Conservation (phyloP, 495 filamentous ascomycete species). For the Evernia prunastri region DNA sequence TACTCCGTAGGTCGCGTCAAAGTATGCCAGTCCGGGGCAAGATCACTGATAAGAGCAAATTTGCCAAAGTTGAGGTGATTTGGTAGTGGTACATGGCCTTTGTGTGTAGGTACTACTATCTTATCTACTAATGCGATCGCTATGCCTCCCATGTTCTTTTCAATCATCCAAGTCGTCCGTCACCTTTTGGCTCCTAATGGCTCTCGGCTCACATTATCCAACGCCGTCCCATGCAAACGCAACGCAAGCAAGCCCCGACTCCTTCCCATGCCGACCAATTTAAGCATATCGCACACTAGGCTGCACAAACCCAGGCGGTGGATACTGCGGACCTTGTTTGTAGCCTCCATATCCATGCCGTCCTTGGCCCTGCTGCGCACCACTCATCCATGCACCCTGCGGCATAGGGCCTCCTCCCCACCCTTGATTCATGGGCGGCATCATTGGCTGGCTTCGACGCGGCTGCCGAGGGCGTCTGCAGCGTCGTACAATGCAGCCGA, state of each 20-base stretch:
- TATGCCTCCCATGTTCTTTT: conserved; percentile 1
- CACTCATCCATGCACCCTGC: conserved; percentile 17
- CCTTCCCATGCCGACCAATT: conserved; percentile 5
- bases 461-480: conserved; percentile 42
- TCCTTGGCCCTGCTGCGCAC: conserved; percentile 11
- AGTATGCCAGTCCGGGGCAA: not conserved
- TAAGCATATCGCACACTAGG: conserved; percentile 35
- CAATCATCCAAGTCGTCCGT: not conserved
- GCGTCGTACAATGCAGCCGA: conserved; percentile 52
- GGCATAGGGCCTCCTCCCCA: conserved; percentile 23
- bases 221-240: conserved; percentile 1
- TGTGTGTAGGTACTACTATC: not conserved
- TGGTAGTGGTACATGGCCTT: not conserved
- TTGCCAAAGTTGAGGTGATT: not conserved
- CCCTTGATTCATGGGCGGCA: conserved; percentile 23
- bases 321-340: conserved; percentile 2
- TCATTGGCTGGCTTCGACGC: conserved; percentile 16
- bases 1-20: not conserved
- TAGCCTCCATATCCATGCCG: conserved; percentile 12
- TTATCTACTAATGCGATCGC: not conserved
- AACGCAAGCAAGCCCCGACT: conserved; percentile 11
- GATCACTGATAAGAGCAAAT: not conserved
- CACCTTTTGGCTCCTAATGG: not conserved
- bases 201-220: not conserved
- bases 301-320: conserved; percentile 25